Conservation (phyloP, 148 eudicot species). For the Rhododendron vialii region DNA sequence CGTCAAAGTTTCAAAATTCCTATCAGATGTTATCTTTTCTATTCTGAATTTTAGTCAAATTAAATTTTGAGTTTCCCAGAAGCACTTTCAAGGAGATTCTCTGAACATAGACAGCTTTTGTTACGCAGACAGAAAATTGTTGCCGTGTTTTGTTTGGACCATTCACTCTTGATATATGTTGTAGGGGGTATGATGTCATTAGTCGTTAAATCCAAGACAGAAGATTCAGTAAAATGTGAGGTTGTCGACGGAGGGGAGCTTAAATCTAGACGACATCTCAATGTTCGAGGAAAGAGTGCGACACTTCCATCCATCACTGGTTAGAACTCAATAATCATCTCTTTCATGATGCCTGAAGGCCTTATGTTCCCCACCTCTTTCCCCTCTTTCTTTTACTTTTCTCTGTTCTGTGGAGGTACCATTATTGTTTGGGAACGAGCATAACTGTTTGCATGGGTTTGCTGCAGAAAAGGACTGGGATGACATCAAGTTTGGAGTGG, state of each 20-base stretch:
- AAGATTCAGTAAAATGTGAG: constrained; percentile 89
- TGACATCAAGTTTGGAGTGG: constrained; percentile 99
- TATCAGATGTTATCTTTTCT: not conserved
- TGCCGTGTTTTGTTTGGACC: not conserved
- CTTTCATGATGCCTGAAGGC: not conserved
- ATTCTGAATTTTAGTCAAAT: not conserved
- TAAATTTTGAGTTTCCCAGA: not conserved
- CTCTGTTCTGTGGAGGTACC: not conserved
- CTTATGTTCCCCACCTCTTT: not conserved
- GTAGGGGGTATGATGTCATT: constrained; percentile 99
- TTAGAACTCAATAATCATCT: constrained; percentile 16
- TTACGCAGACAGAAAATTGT: not conserved
- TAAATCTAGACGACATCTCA: constrained; percentile 91
- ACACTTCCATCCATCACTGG: constrained; percentile 97
- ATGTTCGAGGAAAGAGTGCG: constrained; percentile 98
- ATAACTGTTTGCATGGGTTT: constrained; percentile 11
- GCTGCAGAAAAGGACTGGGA: constrained; percentile 98
- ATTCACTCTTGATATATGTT: constrained; percentile 12
- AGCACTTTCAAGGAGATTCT: not conserved
- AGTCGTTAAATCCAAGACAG: constrained; percentile 77
- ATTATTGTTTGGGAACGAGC: not conserved
- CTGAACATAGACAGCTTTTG: not conserved
- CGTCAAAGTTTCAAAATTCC: not conserved
- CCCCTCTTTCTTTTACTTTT: not conserved
- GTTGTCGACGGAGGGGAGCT: constrained; percentile 99